A percentile compares a stretch with the other conserved stretches of the same genome.
Conservation (phyloP, 192 early-diverging fungal species). For the Coemansia sp. region DNA sequence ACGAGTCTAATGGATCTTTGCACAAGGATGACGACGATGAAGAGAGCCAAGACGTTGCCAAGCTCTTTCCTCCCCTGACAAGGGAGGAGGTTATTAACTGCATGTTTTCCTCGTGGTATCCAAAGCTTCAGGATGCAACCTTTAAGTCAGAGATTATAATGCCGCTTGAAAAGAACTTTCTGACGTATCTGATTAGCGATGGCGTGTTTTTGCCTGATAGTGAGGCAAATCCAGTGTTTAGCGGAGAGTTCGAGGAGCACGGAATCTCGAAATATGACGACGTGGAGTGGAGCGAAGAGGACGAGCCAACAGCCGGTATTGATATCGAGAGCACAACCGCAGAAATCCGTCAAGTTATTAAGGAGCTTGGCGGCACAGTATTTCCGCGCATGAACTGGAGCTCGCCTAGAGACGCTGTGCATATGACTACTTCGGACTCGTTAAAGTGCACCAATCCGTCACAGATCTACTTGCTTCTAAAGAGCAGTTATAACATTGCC, state of each 20-base stretch:
- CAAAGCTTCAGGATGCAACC: slow-evolving; percentile 60
- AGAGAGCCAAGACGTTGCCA: slow-evolving; percentile 8
- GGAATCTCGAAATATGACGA: slow-evolving; percentile 21
- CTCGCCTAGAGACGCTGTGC: slow-evolving; percentile 90
- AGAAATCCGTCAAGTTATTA: slow-evolving; percentile 66
- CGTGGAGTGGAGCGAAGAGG: slow-evolving; percentile 46
- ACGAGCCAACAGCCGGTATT: slow-evolving; percentile 18
- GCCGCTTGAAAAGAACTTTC: slow-evolving; percentile 73
- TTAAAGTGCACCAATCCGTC: slow-evolving; percentile 72
- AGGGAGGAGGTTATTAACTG: slow-evolving; percentile 68
- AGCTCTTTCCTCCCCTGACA: slow-evolving; percentile 60
- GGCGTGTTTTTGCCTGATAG: slow-evolving; percentile 80
- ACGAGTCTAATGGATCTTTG: background rate
- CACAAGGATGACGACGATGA: background rate
- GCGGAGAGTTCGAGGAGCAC: slow-evolving; percentile 24
- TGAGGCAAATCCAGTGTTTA: slow-evolving; percentile 41
- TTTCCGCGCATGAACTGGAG: slow-evolving; percentile 98
- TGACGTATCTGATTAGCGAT: slow-evolving; percentile 84
- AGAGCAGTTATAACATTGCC: slow-evolving; percentile 87
- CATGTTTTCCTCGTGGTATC: slow-evolving; percentile 79
- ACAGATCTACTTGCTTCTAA: slow-evolving; percentile 88
- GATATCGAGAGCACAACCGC: slow-evolving; percentile 22
- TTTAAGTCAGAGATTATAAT: slow-evolving; percentile 73
- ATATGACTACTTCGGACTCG: slow-evolving; percentile 81
- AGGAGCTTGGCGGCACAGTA: slow-evolving; percentile 72